Percentiles rank a stretch among this genome's conserved stretches.
Conservation (phyloP, 768 basidiomycete species). For the Lyophyllum shimeji region DNA sequence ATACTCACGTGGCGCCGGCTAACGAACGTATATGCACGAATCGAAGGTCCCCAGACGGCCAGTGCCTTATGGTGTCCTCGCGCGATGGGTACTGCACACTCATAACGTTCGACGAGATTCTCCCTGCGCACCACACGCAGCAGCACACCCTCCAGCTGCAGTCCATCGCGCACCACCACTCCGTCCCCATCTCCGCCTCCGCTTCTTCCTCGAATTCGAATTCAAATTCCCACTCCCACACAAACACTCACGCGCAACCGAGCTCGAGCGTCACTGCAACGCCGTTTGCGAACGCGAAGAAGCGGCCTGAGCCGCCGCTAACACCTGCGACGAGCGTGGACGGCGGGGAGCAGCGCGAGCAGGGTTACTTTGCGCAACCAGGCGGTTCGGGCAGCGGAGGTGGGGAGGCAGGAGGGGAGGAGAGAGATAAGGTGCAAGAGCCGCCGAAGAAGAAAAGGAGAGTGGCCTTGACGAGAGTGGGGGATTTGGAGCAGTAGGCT, state of each 20-base stretch:
- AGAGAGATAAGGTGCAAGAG: slow-evolving; percentile 33
- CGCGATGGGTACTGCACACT: slow-evolving; percentile 98
- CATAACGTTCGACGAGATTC: slow-evolving; percentile 91
- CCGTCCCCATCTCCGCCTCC: slow-evolving; percentile 55
- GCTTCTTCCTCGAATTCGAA: slow-evolving; percentile 32
- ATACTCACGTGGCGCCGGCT: background rate
- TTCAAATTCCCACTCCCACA: slow-evolving; percentile 33
- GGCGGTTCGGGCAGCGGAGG: slow-evolving; percentile 16
- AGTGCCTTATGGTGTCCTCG: slow-evolving; percentile 86
- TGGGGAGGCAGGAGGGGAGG: slow-evolving; percentile 13
- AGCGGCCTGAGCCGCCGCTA: slow-evolving; percentile 44
- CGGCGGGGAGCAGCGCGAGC: slow-evolving; percentile 34
- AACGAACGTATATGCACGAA: slow-evolving; percentile 1
- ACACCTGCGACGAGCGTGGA: slow-evolving; percentile 52
- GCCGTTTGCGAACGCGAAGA: slow-evolving; percentile 29
- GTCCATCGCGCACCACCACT: slow-evolving; percentile 85
- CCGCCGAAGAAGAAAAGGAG: slow-evolving; percentile 87
- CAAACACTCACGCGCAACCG: slow-evolving; percentile 29
- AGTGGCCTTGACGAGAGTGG: slow-evolving; percentile 71
- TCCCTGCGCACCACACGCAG: slow-evolving; percentile 85
- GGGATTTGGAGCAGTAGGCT: slow-evolving; percentile 46
- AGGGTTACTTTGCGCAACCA: slow-evolving; percentile 16
- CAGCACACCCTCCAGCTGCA: slow-evolving; percentile 90
- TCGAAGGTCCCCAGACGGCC: slow-evolving; percentile 91
- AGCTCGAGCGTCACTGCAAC: slow-evolving; percentile 24